Conservation (phyloP, 768 basidiomycete genomes). For the Leccinum boreale region DNA sequence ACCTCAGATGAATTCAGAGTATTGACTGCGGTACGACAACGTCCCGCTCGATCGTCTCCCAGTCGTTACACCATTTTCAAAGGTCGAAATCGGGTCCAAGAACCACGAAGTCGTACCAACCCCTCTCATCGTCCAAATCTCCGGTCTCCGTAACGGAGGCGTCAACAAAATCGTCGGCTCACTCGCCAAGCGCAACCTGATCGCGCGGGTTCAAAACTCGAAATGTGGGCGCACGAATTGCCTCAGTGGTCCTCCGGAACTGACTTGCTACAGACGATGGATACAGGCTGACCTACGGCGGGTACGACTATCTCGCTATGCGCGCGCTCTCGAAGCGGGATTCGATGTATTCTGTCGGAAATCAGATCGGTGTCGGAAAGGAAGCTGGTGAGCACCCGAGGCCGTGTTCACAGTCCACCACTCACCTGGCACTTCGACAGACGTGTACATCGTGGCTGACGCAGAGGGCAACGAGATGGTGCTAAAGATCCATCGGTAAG, state of each 20-base stretch:
- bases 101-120: slow-evolving; percentile 97
- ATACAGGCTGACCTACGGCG: slow-evolving; percentile 95
- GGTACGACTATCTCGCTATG: slow-evolving; percentile 96
- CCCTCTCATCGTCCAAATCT: slow-evolving; percentile 84
- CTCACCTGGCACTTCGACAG: slow-evolving; percentile 28
- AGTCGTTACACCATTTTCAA: background rate
- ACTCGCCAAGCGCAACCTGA: slow-evolving; percentile 87
- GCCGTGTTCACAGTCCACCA: background rate
- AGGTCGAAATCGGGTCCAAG: slow-evolving; percentile 98
- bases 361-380: slow-evolving; percentile 98
- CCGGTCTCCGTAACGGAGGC: slow-evolving; percentile 87
- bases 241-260: background rate
- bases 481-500: slow-evolving; percentile 87
- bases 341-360: slow-evolving; percentile 87
- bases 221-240: slow-evolving; percentile 59
- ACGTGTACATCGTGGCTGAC: slow-evolving; percentile 90
- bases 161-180: slow-evolving; percentile 90
- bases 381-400: slow-evolving; percentile 69
- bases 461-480: slow-evolving; percentile 82
- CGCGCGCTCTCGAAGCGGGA: slow-evolving; percentile 89
- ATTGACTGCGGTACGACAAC: slow-evolving; percentile 72
- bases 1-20: slow-evolving; percentile 92
- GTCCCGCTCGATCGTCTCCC: background rate
- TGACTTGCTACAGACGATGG: slow-evolving; percentile 73
- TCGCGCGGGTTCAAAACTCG: slow-evolving; percentile 85